A percentile compares a stretch with the other conserved stretches of the same genome.
Conservation (phyloP, 164 flowering plant species). For the Paratinospora sagittata region DNA sequence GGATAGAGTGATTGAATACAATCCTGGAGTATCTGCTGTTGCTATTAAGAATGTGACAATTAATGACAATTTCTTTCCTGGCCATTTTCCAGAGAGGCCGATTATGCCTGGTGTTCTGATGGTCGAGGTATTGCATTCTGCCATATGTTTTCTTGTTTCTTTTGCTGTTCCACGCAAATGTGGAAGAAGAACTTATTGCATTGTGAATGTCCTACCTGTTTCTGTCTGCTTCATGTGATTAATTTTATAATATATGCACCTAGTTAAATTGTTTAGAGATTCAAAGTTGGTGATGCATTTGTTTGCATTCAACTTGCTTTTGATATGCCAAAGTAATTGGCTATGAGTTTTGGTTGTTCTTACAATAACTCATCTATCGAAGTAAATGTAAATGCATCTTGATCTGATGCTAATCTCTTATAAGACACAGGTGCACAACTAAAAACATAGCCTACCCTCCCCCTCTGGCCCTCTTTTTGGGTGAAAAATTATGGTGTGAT, state of each 20-base stretch:
- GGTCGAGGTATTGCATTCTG: conserved; percentile 65
- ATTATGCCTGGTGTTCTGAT: conserved; percentile 99
- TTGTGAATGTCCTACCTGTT: neutral
- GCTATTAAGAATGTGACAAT: conserved; percentile 95
- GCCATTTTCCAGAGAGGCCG: conserved; percentile 98
- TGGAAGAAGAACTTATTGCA: neutral
- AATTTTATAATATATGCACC: too few relatives aligned
- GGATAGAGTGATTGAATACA: conserved; percentile 91
- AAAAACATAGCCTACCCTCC: too few relatives aligned
- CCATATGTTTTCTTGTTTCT: neutral
- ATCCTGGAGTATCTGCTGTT: conserved; percentile 86
- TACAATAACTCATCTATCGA: too few relatives aligned
- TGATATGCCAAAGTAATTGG: neutral
- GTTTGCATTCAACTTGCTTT: neutral
- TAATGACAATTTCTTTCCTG: conserved; percentile 93
- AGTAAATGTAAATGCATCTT: too few relatives aligned
- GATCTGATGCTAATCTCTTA: too few relatives aligned
- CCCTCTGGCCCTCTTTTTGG: too few relatives aligned
- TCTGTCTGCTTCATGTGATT: neutral
- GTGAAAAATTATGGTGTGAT: too few relatives aligned
- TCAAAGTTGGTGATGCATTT: neutral
- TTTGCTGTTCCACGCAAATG: neutral
- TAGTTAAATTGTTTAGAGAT: neutral
- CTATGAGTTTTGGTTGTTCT: neutral
- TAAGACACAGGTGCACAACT: too few relatives aligned